phyloP scores from a whole-genome alignment of 345 rosid species.

The Hypericum androsaemum region DNA sequence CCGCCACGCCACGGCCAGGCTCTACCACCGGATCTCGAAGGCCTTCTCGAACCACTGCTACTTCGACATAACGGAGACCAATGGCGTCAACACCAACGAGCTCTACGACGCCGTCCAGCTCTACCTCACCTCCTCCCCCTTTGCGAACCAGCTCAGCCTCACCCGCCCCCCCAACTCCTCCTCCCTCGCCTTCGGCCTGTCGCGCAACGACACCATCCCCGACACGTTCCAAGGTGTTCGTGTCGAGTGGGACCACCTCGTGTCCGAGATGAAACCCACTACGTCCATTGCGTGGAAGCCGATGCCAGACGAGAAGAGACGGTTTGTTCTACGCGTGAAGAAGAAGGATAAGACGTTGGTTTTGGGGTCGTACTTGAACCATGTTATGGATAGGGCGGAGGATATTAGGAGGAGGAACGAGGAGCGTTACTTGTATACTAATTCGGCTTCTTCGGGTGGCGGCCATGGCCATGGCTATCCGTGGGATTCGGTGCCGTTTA shows the following conservation, averaged over 20 bases:
- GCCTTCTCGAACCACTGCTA: conserved; percentile 59
- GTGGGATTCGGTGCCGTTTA: conserved; percentile 92
- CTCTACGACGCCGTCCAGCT: conserved; percentile 99
- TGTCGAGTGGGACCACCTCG: conserved; percentile 88
- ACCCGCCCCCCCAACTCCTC: conserved; percentile 81
- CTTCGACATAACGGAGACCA: conserved; percentile 90
- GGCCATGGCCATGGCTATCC: conserved; percentile 56
- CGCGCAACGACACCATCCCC: conserved; percentile 66
- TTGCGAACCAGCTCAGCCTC: conserved; percentile 57
- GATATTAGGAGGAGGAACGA: conserved; percentile 67
- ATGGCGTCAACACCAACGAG: conserved; percentile 97
- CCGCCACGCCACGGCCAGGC: conserved; percentile 55
- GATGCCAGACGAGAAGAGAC: conserved; percentile 89
- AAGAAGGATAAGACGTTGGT: conserved; percentile 52
- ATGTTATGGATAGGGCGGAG: conserved; percentile 68
- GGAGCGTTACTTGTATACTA: conserved; percentile 69
- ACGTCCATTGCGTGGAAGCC: conserved; percentile 72
- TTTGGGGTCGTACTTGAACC: conserved; percentile 55
- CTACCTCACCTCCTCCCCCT: conserved; percentile 66
- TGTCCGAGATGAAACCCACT: conserved; percentile 66
- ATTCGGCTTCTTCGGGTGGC: conserved; percentile 74
- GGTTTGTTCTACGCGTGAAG: conserved; percentile 69
- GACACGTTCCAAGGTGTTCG: conserved; percentile 50
- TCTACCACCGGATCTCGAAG: conserved; percentile 42
- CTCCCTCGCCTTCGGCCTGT: conserved; percentile 76